These are phyloP conservation scores for Pestalotiopsis sp. DNA, from an alignment of 2,329 filamentous ascomycete genomes.

Conservation along the genomic window DNA sequence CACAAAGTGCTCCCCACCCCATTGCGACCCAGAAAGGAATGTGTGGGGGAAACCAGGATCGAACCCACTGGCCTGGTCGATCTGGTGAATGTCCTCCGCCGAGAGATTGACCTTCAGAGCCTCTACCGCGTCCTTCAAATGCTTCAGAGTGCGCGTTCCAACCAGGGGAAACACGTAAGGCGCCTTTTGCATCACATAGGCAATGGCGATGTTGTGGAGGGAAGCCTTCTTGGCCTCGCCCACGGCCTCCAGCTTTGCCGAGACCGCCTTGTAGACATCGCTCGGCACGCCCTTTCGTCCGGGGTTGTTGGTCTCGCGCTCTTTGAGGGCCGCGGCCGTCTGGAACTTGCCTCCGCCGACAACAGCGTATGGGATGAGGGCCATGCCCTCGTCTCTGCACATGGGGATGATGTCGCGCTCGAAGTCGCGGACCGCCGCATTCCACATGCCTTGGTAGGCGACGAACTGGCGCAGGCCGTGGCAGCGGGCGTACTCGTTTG, in stretches of 20 bases:
- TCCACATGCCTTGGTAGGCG: constrained; percentile 66
- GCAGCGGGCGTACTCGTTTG: constrained; percentile 51
- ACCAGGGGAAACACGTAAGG: constrained; percentile 61
- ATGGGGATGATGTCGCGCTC: constrained; percentile 63
- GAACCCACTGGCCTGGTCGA: constrained; percentile 53
- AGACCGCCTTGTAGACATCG: constrained; percentile 8
- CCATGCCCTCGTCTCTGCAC: constrained; percentile 57
- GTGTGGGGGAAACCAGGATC: constrained; percentile 55
- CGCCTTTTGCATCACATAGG: constrained; percentile 60
- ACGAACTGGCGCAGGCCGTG: constrained; percentile 59
- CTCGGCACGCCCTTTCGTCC: constrained; percentile 10
- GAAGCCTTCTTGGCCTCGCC: constrained; percentile 7
- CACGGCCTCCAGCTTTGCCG: constrained; percentile 14
- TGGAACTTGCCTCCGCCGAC: constrained; percentile 38
- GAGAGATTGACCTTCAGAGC: constrained; percentile 54
- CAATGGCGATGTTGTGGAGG: constrained; percentile 56
- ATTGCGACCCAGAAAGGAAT: constrained; percentile 28
- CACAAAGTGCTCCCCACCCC: not conserved
- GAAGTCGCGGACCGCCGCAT: constrained; percentile 56
- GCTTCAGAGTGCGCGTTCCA: constrained; percentile 58
- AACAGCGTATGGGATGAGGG: constrained; percentile 46
- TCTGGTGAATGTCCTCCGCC: constrained; percentile 54
- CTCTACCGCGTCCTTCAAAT: constrained; percentile 58
- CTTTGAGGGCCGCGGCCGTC: constrained; percentile 8
- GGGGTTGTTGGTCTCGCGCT: constrained; percentile 14